Conservation (phyloP, 1,139 yeast species). For the Saccharomyces pastorianus region DNA sequence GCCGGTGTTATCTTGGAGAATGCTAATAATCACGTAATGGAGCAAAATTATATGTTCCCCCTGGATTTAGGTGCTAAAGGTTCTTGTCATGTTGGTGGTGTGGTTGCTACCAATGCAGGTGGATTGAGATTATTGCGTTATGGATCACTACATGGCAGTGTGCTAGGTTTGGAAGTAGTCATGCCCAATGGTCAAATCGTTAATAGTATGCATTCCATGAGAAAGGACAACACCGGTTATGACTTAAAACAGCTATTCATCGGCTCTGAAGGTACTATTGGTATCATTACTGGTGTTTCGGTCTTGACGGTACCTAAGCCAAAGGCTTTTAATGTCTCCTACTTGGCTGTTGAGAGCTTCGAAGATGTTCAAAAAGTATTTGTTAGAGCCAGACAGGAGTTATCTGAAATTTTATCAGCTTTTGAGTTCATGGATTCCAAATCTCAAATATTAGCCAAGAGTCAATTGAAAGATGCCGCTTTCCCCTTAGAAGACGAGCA, state of each 20-base stretch:
- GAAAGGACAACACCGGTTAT: slow-evolving; percentile 91
- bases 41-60: slow-evolving; percentile 83
- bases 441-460: slow-evolving; percentile 30
- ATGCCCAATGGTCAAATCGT: slow-evolving; percentile 80
- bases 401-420: slow-evolving; percentile 82
- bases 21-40: slow-evolving; percentile 61
- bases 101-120: slow-evolving; percentile 93
- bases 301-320: slow-evolving; percentile 88
- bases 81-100: slow-evolving; percentile 92
- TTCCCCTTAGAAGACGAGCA: slow-evolving; percentile 67
- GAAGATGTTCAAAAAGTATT: slow-evolving; percentile 82
- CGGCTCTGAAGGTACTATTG: slow-evolving; percentile 88
- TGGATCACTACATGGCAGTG: slow-evolving; percentile 89
- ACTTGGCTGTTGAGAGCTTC: slow-evolving; percentile 72
- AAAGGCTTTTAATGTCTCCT: slow-evolving; percentile 76
- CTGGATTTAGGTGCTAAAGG: slow-evolving; percentile 94
- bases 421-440: slow-evolving; percentile 88
- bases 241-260: slow-evolving; percentile 85
- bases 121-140: slow-evolving; percentile 81
- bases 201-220: slow-evolving; percentile 68
- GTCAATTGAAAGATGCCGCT: slow-evolving; percentile 43
- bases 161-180: slow-evolving; percentile 85
- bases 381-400: slow-evolving; percentile 66
- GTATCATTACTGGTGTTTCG: slow-evolving; percentile 83
- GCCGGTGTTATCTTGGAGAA: slow-evolving; percentile 84